phyloP scores from a whole-genome alignment of 805 yeast species.

The Millerozyma miso region DNA sequence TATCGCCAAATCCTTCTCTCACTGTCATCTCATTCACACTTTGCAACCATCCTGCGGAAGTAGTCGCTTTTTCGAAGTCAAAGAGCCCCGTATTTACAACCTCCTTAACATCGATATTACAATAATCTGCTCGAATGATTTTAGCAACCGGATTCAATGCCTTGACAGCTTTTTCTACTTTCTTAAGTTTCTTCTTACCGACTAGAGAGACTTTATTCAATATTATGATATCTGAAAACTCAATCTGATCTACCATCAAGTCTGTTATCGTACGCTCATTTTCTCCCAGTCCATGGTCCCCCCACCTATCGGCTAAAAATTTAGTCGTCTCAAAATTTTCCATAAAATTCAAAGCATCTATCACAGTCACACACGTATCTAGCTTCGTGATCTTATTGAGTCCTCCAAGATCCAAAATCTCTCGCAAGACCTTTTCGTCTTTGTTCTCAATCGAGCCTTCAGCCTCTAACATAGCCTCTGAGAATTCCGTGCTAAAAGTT shows the following conservation, averaged over 20 bases:
- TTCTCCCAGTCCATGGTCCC: slow-evolving; percentile 36
- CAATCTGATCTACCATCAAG: slow-evolving; percentile 44
- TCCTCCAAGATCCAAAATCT: slow-evolving; percentile 36
- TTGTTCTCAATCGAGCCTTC: slow-evolving; percentile 15
- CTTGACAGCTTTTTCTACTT: slow-evolving; percentile 28
- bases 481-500: slow-evolving; percentile 42
- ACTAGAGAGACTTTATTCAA: slow-evolving; percentile 34
- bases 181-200: slow-evolving; percentile 18
- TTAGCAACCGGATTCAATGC: slow-evolving; percentile 42
- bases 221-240: slow-evolving; percentile 43
- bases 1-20: slow-evolving; percentile 28
- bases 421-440: slow-evolving; percentile 15
- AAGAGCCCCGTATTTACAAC: slow-evolving; percentile 34
- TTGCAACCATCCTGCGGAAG: slow-evolving; percentile 44
- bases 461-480: slow-evolving; percentile 26
- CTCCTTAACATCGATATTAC: slow-evolving; percentile 31
- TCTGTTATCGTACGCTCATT: slow-evolving; percentile 44
- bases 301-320: slow-evolving; percentile 37
- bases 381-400: slow-evolving; percentile 33
- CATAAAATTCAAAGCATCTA: slow-evolving; percentile 40
- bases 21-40: slow-evolving; percentile 34
- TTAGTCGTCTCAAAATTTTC: slow-evolving; percentile 42
- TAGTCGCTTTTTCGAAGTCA: slow-evolving; percentile 38
- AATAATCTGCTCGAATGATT: slow-evolving; percentile 30
- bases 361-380: slow-evolving; percentile 46